Conservation (phyloP, 2,329 filamentous ascomycete genomes). For the Cordyceps cateniannulata region DNA sequence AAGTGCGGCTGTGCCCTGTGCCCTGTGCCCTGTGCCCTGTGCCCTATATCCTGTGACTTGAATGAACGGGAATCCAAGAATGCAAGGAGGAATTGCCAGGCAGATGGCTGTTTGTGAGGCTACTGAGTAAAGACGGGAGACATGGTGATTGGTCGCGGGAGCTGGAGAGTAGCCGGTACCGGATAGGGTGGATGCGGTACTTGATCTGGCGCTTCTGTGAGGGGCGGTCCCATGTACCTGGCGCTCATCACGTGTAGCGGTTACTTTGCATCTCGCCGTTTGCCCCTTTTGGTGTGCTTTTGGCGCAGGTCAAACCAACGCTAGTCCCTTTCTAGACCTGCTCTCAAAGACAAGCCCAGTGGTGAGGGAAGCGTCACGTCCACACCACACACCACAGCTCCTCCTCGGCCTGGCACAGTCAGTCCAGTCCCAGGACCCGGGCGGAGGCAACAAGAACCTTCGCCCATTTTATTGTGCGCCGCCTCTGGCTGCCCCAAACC, state of each 20-base stretch:
- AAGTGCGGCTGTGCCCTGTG: too few species aligned
- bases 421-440: background rate
- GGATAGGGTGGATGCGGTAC: background rate
- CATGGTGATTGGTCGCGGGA: background rate
- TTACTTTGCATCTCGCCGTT: background rate
- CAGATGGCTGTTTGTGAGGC: too few species aligned
- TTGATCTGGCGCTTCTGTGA: background rate
- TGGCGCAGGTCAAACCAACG: background rate
- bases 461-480: conserved; percentile 23
- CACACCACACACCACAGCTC: background rate
- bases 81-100: too few species aligned
- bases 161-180: background rate
- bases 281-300: background rate
- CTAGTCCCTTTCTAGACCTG: background rate
- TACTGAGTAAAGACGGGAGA: too few species aligned
- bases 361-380: conserved; percentile 10
- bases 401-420: background rate
- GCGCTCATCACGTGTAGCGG: background rate
- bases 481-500: conserved; percentile 30
- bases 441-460: conserved; percentile 13
- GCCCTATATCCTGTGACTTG: too few species aligned
- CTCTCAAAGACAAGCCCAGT: too few species aligned
- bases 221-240: background rate
- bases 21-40: too few species aligned
- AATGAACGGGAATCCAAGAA: too few species aligned